These are phyloP conservation scores for Stromatinia cepivora DNA, from an alignment of 2,329 filamentous ascomycete species.

Conservation along the genomic window DNA sequence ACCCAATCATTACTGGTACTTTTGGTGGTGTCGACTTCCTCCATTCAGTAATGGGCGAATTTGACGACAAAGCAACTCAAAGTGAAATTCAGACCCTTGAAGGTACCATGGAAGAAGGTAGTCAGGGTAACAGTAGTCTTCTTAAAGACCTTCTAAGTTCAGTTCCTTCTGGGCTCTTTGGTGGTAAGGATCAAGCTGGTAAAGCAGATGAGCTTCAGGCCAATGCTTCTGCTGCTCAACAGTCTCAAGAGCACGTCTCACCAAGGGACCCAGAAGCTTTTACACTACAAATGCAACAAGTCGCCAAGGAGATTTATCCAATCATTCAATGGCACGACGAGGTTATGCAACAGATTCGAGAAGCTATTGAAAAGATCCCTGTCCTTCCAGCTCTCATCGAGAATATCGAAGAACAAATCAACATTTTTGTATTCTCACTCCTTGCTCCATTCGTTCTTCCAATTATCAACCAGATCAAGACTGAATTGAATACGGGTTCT, in stretches of 20 bases:
- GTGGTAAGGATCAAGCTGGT: constrained; percentile 69
- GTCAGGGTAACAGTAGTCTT: constrained; percentile 67
- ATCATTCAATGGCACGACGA: constrained; percentile 90
- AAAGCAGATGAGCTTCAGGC: constrained; percentile 78
- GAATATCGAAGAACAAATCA: constrained; percentile 83
- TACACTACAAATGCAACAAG: constrained; percentile 70
- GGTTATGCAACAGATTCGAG: constrained; percentile 74
- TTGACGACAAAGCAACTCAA: constrained; percentile 87
- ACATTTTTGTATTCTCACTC: constrained; percentile 86
- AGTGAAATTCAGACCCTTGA: constrained; percentile 89
- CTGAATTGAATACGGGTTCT: constrained; percentile 81
- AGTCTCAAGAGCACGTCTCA: constrained; percentile 71
- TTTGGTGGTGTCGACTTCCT: constrained; percentile 95
- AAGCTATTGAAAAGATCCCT: constrained; percentile 81
- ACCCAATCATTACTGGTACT: constrained; percentile 83
- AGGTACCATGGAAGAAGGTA: constrained; percentile 69
- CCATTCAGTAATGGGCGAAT: constrained; percentile 77
- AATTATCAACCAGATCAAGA: constrained; percentile 82
- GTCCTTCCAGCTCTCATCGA: constrained; percentile 82
- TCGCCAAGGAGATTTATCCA: constrained; percentile 80
- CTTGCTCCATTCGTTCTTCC: constrained; percentile 86
- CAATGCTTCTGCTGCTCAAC: constrained; percentile 72
- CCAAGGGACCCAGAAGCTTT: constrained; percentile 83
- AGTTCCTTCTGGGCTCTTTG: constrained; percentile 79
- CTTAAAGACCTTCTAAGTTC: constrained; percentile 78